phyloP scores from a whole-genome alignment of 1,284 basidiomycete genomes.

The Cerioporus squamosus region DNA sequence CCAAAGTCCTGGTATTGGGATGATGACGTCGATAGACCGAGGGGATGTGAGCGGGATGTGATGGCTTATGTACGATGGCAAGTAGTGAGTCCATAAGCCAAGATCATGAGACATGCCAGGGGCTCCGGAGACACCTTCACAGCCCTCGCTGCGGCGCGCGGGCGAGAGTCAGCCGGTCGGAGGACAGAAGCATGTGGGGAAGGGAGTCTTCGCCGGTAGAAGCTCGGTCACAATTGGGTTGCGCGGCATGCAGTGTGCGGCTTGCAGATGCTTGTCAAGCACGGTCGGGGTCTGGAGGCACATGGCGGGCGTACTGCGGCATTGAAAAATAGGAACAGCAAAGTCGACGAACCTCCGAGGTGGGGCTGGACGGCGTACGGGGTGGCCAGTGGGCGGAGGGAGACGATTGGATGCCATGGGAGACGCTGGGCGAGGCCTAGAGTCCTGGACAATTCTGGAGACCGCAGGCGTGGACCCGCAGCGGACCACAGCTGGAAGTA shows the following conservation, averaged over 20 bases:
- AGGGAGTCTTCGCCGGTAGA: slow-evolving; percentile 11
- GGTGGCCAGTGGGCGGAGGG: slow-evolving; percentile 9
- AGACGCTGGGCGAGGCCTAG: background rate
- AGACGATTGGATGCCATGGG: background rate
- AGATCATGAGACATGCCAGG: background rate
- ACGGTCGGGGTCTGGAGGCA: background rate
- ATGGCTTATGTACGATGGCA: too few relatives aligned
- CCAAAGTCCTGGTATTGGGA: too few relatives aligned
- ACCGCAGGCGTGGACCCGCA: background rate
- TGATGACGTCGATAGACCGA: too few relatives aligned
- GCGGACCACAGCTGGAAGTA: too few relatives aligned
- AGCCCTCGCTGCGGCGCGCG: slow-evolving; percentile 5
- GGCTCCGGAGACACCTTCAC: slow-evolving; percentile 7
- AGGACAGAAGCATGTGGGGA: slow-evolving; percentile 8
- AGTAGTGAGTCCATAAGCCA: background rate
- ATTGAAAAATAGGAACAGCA: slow-evolving; percentile 2
- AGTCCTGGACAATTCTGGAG: background rate
- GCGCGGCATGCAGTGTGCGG: background rate
- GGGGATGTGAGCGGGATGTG: too few relatives aligned
- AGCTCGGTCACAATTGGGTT: slow-evolving; percentile 15
- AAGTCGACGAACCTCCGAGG: slow-evolving; percentile 8
- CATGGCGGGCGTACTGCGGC: background rate
- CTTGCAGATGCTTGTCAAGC: background rate
- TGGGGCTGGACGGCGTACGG: slow-evolving; percentile 6
- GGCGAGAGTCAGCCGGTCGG: slow-evolving; percentile 1